phyloP scores from a whole-genome alignment of 345 rosid genomes.

The Eucalyptus sp. region DNA sequence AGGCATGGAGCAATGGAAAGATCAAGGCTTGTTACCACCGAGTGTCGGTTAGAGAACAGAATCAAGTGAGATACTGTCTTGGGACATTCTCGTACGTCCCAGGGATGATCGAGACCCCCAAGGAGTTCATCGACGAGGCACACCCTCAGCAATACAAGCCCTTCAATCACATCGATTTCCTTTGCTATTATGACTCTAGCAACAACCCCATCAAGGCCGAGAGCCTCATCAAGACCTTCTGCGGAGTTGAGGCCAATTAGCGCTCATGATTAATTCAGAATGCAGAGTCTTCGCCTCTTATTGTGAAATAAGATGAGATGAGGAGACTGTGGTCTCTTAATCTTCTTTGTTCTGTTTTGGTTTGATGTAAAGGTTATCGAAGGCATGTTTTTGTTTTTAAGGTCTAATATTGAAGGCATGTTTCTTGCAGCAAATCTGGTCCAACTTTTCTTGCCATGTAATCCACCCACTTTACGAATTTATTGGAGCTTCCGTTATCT shows the following conservation, averaged over 20 bases:
- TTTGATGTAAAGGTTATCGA: background rate
- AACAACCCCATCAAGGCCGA: background rate
- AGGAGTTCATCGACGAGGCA: conserved; percentile 7
- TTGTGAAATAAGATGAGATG: background rate
- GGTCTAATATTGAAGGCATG: no score
- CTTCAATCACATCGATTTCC: conserved; percentile 8
- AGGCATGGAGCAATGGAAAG: conserved; percentile 28
- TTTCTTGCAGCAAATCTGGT: background rate
- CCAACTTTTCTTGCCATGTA: background rate
- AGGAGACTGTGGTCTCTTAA: background rate
- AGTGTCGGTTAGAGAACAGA: conserved; percentile 3
- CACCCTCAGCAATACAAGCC: conserved; percentile 13
- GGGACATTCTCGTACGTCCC: conserved; percentile 8
- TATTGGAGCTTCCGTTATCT: background rate
- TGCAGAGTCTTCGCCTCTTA: background rate
- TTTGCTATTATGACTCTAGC: background rate
- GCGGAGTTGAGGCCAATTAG: background rate
- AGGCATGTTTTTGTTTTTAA: background rate
- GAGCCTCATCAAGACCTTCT: conserved; percentile 1
- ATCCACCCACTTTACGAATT: background rate
- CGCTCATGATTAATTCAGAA: background rate
- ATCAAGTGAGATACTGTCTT: conserved; percentile 1
- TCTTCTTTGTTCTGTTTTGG: background rate
- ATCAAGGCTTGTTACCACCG: conserved; percentile 6
- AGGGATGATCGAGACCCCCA: background rate